phyloP scores from a whole-genome alignment of 208 protist genomes.

The Blastocrithidia nonstop region DNA sequence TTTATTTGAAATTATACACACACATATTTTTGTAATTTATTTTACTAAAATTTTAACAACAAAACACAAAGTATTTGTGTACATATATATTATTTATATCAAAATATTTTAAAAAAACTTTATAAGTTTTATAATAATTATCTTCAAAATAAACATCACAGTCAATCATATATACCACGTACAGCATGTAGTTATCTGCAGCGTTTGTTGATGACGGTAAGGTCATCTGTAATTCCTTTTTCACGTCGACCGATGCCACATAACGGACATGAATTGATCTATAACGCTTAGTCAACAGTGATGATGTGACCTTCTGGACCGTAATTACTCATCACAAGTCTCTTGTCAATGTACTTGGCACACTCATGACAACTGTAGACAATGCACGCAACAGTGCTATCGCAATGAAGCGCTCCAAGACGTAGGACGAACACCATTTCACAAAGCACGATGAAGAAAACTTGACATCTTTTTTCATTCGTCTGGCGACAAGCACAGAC shows the following conservation, averaged over 20 bases:
- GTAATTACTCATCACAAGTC: slow-evolving; percentile 39
- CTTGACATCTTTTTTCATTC: slow-evolving; percentile 31
- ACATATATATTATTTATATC: neutral
- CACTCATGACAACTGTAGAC: slow-evolving; percentile 26
- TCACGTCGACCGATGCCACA: slow-evolving; percentile 35
- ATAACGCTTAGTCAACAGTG: slow-evolving; percentile 24
- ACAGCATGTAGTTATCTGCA: slow-evolving; percentile 5
- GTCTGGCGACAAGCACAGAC: slow-evolving; percentile 30
- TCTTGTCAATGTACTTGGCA: slow-evolving; percentile 20
- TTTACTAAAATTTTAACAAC: slow-evolving; percentile 1
- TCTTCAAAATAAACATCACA: too few relatives aligned
- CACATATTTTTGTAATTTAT: neutral
- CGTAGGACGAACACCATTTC: slow-evolving; percentile 15
- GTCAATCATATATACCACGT: slow-evolving; percentile 1
- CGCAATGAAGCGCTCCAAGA: slow-evolving; percentile 8
- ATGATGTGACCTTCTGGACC: slow-evolving; percentile 78
- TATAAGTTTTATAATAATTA: too few relatives aligned
- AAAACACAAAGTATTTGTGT: too few relatives aligned
- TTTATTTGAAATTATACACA: neutral
- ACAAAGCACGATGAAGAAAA: slow-evolving; percentile 17
- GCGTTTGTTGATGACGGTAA: slow-evolving; percentile 37
- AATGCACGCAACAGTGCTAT: slow-evolving; percentile 47
- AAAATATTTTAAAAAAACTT: neutral
- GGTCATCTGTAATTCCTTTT: slow-evolving; percentile 43
- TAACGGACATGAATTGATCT: slow-evolving; percentile 41